Percentiles rank a stretch among this genome's conserved stretches.
phyloP scores from a whole-genome alignment of 768 basidiomycete species.

The Tylopilus vinaceipallidus region DNA sequence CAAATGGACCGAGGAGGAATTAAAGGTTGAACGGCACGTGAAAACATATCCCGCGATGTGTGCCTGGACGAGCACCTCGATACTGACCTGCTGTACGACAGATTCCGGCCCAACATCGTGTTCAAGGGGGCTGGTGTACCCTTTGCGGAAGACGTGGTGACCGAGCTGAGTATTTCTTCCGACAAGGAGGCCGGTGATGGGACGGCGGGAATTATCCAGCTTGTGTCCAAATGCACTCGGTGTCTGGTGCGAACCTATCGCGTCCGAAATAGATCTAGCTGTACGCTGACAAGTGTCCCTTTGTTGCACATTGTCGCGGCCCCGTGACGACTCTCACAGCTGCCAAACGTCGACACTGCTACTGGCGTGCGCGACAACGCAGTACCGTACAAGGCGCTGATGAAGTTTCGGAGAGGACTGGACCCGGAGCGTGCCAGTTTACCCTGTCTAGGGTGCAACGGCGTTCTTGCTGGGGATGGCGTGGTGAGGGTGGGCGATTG shows the following conservation, averaged over 20 bases:
- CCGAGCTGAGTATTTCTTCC: slow-evolving; percentile 54
- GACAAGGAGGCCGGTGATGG: slow-evolving; percentile 17
- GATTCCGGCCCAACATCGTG: slow-evolving; percentile 79
- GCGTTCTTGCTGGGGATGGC: slow-evolving; percentile 48
- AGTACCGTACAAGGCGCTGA: slow-evolving; percentile 72
- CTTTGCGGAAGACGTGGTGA: slow-evolving; percentile 72
- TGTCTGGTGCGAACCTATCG: slow-evolving; percentile 57
- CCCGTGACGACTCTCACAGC: slow-evolving; percentile 37
- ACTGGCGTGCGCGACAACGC: slow-evolving; percentile 67
- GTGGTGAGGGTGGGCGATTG: slow-evolving; percentile 59
- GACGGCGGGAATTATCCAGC: slow-evolving; percentile 36
- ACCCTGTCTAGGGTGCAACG: slow-evolving; percentile 71
- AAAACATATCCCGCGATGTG: not conserved
- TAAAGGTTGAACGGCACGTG: slow-evolving; percentile 59
- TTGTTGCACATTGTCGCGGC: not conserved
- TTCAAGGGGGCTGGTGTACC: slow-evolving; percentile 60
- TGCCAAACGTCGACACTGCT: slow-evolving; percentile 69
- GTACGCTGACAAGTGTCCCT: slow-evolving; percentile 1
- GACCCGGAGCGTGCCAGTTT: slow-evolving; percentile 47
- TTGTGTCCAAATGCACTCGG: slow-evolving; percentile 69
- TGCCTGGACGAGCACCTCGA: not conserved
- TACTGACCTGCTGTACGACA: slow-evolving; percentile 25
- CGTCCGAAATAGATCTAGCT: slow-evolving; percentile 3
- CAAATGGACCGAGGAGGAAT: slow-evolving; percentile 48
- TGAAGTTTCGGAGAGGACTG: slow-evolving; percentile 66